Evolutionary conservation across 352 stramenopile species (phyloP).

Genomic region (Thalassiosira sp.): DNA sequence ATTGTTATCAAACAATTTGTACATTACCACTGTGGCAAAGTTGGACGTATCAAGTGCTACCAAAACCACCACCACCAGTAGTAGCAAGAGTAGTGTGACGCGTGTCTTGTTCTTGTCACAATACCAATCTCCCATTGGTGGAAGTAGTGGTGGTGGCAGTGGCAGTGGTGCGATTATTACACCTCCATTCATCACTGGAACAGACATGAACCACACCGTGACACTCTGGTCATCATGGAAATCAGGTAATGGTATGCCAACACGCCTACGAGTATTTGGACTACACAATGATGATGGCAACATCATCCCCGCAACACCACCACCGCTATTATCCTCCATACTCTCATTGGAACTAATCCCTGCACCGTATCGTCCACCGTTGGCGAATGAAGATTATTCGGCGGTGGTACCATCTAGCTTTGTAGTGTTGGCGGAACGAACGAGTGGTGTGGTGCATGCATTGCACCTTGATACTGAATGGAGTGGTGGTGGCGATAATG

Average conservation of each 20-base stretch:
- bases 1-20: neutral
- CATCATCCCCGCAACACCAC: too few species aligned
- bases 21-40: neutral
- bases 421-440: constrained; percentile 62
- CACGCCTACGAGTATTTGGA: constrained; percentile 51
- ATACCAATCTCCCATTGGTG: constrained; percentile 36
- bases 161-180: too few species aligned
- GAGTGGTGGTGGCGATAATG: constrained; percentile 18
- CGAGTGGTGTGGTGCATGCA: constrained; percentile 53
- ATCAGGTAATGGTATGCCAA: constrained; percentile 15
- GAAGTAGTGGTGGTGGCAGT: too few species aligned
- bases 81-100: constrained; percentile 24
- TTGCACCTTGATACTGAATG: constrained; percentile 65
- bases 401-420: constrained; percentile 58
- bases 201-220: constrained; percentile 46
- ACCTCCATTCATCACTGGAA: constrained; percentile 45
- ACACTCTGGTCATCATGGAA: constrained; percentile 72
- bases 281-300: constrained; percentile 20
- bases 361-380: constrained; percentile 33
- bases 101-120: constrained; percentile 68
- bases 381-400: constrained; percentile 7
- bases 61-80: constrained; percentile 10
- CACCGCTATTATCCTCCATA: constrained; percentile 30
- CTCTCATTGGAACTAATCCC: constrained; percentile 35
- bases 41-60: neutral